Evolutionary conservation across 148 eudicot species (phyloP), one percentile per base, ranked within the genome.

Genomic region (Pharnaceum exiguum): DNA sequence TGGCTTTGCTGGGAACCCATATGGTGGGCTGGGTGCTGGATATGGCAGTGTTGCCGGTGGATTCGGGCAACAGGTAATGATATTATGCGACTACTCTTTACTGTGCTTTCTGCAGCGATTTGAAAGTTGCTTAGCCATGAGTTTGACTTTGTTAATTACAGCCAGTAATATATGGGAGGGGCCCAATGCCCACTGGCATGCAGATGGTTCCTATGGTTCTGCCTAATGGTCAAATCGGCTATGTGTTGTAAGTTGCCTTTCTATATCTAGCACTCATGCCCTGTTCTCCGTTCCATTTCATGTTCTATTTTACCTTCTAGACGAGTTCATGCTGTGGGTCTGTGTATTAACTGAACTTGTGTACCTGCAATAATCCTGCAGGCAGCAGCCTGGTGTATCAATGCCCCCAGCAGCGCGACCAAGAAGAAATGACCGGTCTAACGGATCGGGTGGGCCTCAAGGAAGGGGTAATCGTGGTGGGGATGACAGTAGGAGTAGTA

Each of bases 151-250:
- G 25, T 46, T n/a, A 13, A 48, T 35, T 74, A 65, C 90, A 93
- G 95, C 98, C 98, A 48, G 51, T 93, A 68, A 93, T 93, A 55
- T 93, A 83, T 24, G 98, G 98, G 28, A 79, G 96, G 61, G 96
- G 98, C 1, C 86, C 96, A 16, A 89, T 88, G 95, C 98, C 98
- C 40, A 36, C 95, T 16, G 96, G 96, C 65, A 93, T 93, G 98
- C 96, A 88, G 51, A 93, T 93, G 98, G 96, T 93, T 54, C 96
- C 98, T 4, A 93, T 93, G 98, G 88, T 93, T 73, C 78, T 93
- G 18, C 98, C 98, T 24, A 95, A 93, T 79, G 98, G 98, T 66
- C 90, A 76, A 57, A 85, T 93, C 29, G 98, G 98, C 74, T 93
- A 93, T 67, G 98, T 93, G 54, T 73, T 93, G 98, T 93, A 88